phyloP scores from a whole-genome alignment of 257 asterid genomes.

The Solanum appendiculatum region DNA sequence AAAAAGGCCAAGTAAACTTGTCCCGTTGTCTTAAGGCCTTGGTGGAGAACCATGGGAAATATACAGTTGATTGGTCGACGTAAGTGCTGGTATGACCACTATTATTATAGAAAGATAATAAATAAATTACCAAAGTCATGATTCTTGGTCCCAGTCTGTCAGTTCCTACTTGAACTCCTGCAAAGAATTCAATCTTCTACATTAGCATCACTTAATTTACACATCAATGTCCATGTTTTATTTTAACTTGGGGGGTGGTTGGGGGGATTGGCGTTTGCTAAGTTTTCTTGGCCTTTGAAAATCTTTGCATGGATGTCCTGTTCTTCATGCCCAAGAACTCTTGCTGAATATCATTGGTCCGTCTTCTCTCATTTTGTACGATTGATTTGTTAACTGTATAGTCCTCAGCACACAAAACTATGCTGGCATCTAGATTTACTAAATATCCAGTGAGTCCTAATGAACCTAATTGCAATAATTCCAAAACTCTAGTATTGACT shows the following conservation, averaged over 20 bases:
- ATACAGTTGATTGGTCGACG: not conserved
- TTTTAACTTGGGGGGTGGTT: not conserved
- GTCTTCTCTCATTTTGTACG: not conserved
- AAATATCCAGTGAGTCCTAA: not conserved
- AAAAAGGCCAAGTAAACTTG: not conserved
- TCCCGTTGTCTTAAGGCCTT: not conserved
- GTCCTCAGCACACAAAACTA: not conserved
- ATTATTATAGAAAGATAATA: not conserved
- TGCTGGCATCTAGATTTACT: not conserved
- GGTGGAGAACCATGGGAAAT: not conserved
- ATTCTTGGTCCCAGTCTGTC: not conserved
- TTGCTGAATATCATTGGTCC: not conserved
- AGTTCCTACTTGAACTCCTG: not conserved
- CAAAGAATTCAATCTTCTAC: not conserved
- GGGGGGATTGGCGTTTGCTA: not conserved
- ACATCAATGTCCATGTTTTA: not conserved
- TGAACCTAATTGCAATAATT: not conserved
- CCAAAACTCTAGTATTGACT: not conserved
- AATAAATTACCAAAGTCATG: not conserved
- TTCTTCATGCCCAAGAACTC: not conserved
- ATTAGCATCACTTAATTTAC: not conserved
- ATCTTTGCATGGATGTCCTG: not conserved
- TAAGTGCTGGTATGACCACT: not conserved
- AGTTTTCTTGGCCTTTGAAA: not conserved
- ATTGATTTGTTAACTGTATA: not conserved